These are phyloP conservation scores for Sclerotinia sclerotiorum DNA, from an alignment of 2,329 filamentous ascomycete genomes.

Conservation along the genomic window DNA sequence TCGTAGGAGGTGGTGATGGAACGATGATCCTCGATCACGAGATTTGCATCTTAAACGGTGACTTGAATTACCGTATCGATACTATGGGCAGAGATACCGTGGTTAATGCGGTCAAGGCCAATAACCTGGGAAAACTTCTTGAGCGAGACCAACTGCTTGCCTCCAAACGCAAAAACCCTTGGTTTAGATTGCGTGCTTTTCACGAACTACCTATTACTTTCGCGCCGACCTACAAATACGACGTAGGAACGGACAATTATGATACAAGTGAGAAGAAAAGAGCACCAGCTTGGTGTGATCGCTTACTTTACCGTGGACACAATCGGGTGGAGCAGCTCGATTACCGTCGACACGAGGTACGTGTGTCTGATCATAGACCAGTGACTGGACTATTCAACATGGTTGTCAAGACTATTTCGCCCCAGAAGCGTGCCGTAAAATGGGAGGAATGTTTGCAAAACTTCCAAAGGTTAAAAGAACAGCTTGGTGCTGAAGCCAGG, in stretches of 20 bases:
- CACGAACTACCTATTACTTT: constrained; percentile 90
- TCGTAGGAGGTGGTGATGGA: constrained; percentile 88
- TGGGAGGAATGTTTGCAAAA: constrained; percentile 74
- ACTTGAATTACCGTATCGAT: constrained; percentile 97
- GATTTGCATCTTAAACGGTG: constrained; percentile 93
- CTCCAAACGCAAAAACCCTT: constrained; percentile 83
- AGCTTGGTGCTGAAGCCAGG: constrained; percentile 73
- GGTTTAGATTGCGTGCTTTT: constrained; percentile 84
- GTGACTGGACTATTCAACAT: constrained; percentile 84
- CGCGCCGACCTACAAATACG: constrained; percentile 97
- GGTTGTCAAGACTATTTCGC: constrained; percentile 77
- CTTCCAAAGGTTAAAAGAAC: constrained; percentile 70
- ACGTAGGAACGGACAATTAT: constrained; percentile 91
- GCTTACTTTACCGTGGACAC: constrained; percentile 78
- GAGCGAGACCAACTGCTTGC: constrained; percentile 92
- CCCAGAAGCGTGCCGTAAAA: constrained; percentile 60
- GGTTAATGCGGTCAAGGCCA: constrained; percentile 76
- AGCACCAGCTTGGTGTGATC: constrained; percentile 94
- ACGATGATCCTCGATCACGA: constrained; percentile 95
- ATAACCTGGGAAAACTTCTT: constrained; percentile 81
- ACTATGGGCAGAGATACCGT: constrained; percentile 94
- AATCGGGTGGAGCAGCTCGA: constrained; percentile 84
- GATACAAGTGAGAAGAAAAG: constrained; percentile 94
- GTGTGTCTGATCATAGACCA: constrained; percentile 88
- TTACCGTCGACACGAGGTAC: constrained; percentile 85